These are phyloP conservation scores for Saccharomyces hybrid DNA, from an alignment of 1,139 yeast species.

Conservation along the genomic window DNA sequence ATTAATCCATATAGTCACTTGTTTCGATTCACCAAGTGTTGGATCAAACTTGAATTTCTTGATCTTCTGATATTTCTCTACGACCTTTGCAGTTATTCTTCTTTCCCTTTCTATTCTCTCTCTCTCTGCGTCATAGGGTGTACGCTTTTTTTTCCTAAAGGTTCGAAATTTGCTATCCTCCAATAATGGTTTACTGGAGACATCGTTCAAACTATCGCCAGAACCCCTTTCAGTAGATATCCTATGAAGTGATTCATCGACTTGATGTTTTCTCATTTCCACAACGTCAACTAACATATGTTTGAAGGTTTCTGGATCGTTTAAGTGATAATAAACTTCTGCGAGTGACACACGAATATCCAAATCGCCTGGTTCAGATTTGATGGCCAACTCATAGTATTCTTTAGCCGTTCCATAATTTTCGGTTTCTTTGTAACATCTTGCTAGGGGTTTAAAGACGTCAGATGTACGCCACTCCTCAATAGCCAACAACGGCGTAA, in stretches of 20 bases:
- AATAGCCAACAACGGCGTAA: constrained; percentile 46
- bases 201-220: constrained; percentile 10
- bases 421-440: constrained; percentile 68
- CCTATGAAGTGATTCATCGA: constrained; percentile 18
- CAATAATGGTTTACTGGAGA: constrained; percentile 31
- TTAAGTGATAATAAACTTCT: constrained; percentile 69
- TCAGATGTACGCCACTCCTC: constrained; percentile 46
- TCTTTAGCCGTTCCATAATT: constrained; percentile 62
- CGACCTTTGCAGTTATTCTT: constrained; percentile 51
- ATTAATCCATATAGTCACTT: constrained; percentile 75
- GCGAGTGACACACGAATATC: constrained; percentile 74
- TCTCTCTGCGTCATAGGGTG: constrained; percentile 43
- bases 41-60: constrained; percentile 50
- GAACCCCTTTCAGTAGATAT: constrained; percentile 9
- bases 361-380: constrained; percentile 53
- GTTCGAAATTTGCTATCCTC: constrained; percentile 32
- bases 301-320: constrained; percentile 57
- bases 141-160: constrained; percentile 26
- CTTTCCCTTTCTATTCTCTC: constrained; percentile 53
- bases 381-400: constrained; percentile 52
- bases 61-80: constrained; percentile 59
- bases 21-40: constrained; percentile 48
- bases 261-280: constrained; percentile 32
- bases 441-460: constrained; percentile 58
- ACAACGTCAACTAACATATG: constrained; percentile 49